Evolutionary conservation across 2,329 filamentous ascomycete species (phyloP).

Genomic region (Septoria petroselini): DNA sequence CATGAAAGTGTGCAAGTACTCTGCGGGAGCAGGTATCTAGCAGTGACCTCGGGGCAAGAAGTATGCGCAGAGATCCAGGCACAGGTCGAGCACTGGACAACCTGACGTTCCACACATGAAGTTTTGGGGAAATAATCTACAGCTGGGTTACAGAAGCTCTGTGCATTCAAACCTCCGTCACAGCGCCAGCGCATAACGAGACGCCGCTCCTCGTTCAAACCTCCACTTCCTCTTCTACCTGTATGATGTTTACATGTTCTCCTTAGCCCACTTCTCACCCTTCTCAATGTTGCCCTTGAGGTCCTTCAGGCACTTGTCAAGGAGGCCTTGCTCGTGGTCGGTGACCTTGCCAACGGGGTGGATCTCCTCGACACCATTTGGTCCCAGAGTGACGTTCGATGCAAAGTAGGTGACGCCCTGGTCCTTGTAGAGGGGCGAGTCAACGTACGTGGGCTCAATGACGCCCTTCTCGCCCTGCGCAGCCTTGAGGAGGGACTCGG

Average conservation of each 20-base stretch:
- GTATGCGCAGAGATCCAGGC: too few species aligned
- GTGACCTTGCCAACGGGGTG: constrained; percentile 80
- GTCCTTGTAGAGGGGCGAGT: constrained; percentile 97
- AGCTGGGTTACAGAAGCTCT: constrained; percentile 25
- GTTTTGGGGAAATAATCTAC: constrained; percentile 22
- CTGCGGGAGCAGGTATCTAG: too few species aligned
- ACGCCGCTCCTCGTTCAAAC: constrained; percentile 6
- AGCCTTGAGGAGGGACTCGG: constrained; percentile 90
- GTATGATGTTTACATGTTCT: constrained; percentile 46
- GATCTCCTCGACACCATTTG: constrained; percentile 93
- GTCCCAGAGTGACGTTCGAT: constrained; percentile 91
- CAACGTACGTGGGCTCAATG: constrained; percentile 92
- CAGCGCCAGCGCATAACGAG: constrained; percentile 13
- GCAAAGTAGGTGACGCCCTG: constrained; percentile 97
- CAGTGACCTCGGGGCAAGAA: too few species aligned
- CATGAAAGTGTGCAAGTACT: background rate
- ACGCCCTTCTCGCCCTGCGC: constrained; percentile 91
- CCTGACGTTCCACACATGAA: background rate
- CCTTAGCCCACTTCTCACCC: constrained; percentile 67
- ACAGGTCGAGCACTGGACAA: background rate
- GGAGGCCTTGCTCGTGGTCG: constrained; percentile 80
- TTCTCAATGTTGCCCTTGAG: constrained; percentile 94
- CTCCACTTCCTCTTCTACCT: background rate
- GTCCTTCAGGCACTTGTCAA: constrained; percentile 79
- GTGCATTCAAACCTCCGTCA: constrained; percentile 20